Conservation (phyloP, 768 basidiomycete species). For the Panaeolus cyanescens region DNA sequence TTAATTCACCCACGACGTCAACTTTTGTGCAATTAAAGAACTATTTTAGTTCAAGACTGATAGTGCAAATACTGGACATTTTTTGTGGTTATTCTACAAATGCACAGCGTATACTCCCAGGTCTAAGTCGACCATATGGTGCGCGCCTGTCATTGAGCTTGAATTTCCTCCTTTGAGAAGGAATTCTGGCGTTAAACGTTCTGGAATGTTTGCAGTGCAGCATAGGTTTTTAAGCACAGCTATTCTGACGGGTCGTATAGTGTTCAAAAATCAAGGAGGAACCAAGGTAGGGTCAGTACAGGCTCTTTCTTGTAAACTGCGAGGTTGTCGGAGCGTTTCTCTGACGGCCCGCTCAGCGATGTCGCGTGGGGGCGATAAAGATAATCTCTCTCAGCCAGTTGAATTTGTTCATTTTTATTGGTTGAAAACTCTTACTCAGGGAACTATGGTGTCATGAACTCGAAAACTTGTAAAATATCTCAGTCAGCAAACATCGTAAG, state of each 20-base stretch:
- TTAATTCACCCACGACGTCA: background rate
- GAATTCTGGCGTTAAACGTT: background rate
- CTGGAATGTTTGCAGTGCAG: background rate
- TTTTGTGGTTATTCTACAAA: background rate
- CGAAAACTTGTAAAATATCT: background rate
- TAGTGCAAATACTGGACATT: too few relatives aligned
- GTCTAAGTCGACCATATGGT: background rate
- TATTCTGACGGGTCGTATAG: background rate
- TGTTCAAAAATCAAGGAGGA: background rate
- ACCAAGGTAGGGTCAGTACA: background rate
- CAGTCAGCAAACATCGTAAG: background rate
- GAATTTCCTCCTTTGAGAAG: background rate
- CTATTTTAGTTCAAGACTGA: too few relatives aligned
- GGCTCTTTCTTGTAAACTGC: background rate
- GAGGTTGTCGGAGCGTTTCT: background rate
- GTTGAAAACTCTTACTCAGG: background rate
- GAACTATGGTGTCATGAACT: background rate
- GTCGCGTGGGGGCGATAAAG: background rate
- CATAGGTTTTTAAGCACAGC: background rate
- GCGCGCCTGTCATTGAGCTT: background rate
- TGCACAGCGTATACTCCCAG: conserved; percentile 1
- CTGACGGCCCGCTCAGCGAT: background rate
- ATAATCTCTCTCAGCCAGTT: background rate
- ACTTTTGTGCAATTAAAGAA: background rate
- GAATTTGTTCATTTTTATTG: too few relatives aligned